Percentiles rank a stretch among this genome's conserved stretches.
Conservation (phyloP, 2,329 filamentous ascomycete species). For the Helminthosporium solani region DNA sequence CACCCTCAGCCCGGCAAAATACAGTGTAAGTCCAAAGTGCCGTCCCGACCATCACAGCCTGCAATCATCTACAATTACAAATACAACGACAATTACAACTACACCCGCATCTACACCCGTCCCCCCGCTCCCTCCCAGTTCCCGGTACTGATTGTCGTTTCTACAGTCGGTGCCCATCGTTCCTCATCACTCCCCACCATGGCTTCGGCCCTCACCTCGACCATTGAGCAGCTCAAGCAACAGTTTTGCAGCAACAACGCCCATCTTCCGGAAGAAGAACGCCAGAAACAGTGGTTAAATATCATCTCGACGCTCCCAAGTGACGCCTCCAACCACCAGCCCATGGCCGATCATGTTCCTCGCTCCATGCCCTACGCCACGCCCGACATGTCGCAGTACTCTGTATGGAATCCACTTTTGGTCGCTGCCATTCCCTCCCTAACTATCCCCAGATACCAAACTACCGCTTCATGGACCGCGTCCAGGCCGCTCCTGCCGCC, state of each 20-base stretch:
- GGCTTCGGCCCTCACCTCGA: slow-evolving; percentile 27
- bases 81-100: no score
- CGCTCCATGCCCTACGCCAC: slow-evolving; percentile 35
- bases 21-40: no score
- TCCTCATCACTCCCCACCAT: slow-evolving; percentile 17
- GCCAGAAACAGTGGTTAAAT: slow-evolving; percentile 38
- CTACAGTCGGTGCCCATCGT: slow-evolving; percentile 9
- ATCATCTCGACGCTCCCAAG: slow-evolving; percentile 20
- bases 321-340: slow-evolving; percentile 18
- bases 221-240: slow-evolving; percentile 39
- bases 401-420: slow-evolving; percentile 38
- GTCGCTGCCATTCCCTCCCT: slow-evolving; percentile 26
- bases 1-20: no score
- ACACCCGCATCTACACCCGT: slow-evolving; percentile 10
- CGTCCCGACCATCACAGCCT: neutral
- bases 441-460: slow-evolving; percentile 28
- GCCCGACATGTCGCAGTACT: slow-evolving; percentile 24
- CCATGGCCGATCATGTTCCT: slow-evolving; percentile 32
- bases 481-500: slow-evolving; percentile 35
- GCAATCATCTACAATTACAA: slow-evolving; percentile 25
- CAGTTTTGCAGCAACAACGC: slow-evolving; percentile 37
- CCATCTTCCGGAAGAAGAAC: slow-evolving; percentile 37
- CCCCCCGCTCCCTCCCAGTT: slow-evolving; percentile 7
- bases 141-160: slow-evolving; percentile 24
- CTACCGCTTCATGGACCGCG: slow-evolving; percentile 34